A percentile compares a stretch with the other conserved stretches of the same genome.
phyloP scores from a whole-genome alignment of 495 filamentous ascomycete species.

The Aeminium ludgeri region DNA sequence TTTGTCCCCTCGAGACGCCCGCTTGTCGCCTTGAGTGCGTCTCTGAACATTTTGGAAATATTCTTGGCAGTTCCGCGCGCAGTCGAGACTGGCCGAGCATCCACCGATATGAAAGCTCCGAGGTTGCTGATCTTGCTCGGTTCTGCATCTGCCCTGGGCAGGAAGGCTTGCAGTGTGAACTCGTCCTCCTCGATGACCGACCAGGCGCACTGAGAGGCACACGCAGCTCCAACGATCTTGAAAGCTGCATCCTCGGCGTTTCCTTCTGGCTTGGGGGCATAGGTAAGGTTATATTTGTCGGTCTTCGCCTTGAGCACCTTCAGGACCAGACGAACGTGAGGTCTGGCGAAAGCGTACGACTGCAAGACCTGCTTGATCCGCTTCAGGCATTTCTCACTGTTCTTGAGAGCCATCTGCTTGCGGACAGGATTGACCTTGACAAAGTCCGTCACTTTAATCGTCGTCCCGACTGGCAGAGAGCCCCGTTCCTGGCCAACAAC shows the following conservation, averaged over 20 bases:
- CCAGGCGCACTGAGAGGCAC: conserved; percentile 37
- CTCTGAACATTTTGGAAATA: conserved; percentile 44
- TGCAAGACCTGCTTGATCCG: conserved; percentile 54
- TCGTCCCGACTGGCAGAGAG: conserved; percentile 53
- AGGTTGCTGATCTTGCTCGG: conserved; percentile 36
- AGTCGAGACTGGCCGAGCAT: conserved; percentile 56
- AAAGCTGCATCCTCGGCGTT: conserved; percentile 47
- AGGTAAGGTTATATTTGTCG: conserved; percentile 51
- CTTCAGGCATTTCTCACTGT: conserved; percentile 40
- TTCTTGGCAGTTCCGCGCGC: conserved; percentile 48
- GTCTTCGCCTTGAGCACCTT: conserved; percentile 48
- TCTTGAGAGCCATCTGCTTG: conserved; percentile 45
- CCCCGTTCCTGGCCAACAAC: conserved; percentile 18
- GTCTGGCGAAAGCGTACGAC: conserved; percentile 58
- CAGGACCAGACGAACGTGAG: conserved; percentile 44
- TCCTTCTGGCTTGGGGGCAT: conserved; percentile 42
- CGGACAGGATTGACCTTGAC: conserved; percentile 61
- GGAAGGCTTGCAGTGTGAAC: conserved; percentile 39
- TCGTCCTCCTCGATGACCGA: conserved; percentile 19
- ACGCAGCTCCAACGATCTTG: conserved; percentile 52
- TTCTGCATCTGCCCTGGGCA: conserved; percentile 39
- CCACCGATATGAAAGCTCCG: conserved; percentile 57
- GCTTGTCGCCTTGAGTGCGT: conserved; percentile 15
- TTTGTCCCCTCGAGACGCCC: conserved; percentile 17
- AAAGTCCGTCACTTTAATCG: conserved; percentile 49